These are phyloP conservation scores for Colletotrichum camelliae DNA, from an alignment of 2,329 filamentous ascomycete genomes.

Conservation along the genomic window DNA sequence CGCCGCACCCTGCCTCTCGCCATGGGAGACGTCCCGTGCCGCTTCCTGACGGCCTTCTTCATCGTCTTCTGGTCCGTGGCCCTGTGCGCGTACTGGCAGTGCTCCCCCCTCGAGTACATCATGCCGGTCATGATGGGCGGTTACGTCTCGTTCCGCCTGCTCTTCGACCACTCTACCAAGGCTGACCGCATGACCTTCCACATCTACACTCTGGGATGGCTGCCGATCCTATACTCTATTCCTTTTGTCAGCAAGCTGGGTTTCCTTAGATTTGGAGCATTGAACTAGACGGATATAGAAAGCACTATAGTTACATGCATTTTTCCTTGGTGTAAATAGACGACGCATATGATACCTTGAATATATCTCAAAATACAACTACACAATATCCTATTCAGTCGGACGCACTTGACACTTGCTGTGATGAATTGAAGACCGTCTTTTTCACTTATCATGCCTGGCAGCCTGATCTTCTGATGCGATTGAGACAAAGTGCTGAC, in stretches of 20 bases:
- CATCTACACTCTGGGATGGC: not conserved
- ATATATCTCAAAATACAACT: not conserved
- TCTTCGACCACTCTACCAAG: not conserved
- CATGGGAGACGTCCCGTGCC: constrained; percentile 25
- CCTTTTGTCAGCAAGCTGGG: not conserved
- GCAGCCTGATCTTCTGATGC: no score
- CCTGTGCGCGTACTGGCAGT: not conserved
- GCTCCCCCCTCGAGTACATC: not conserved
- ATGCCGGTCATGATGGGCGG: not conserved
- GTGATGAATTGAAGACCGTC: not conserved
- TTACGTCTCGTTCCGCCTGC: not conserved
- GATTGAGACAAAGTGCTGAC: not conserved
- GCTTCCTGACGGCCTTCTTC: constrained; percentile 22
- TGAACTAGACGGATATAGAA: not conserved
- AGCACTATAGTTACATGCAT: not conserved
- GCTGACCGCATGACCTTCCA: not conserved
- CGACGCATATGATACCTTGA: not conserved
- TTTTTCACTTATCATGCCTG: not conserved
- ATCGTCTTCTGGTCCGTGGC: constrained; percentile 23
- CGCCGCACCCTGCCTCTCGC: constrained; percentile 27
- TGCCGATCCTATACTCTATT: not conserved
- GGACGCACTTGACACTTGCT: not conserved
- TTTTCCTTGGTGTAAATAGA: not conserved
- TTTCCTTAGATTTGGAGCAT: not conserved
- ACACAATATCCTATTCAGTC: not conserved